Percentiles rank a stretch among this genome's conserved stretches.
phyloP scores from a whole-genome alignment of 306 rosid genomes.

The Casuarina glauca region DNA sequence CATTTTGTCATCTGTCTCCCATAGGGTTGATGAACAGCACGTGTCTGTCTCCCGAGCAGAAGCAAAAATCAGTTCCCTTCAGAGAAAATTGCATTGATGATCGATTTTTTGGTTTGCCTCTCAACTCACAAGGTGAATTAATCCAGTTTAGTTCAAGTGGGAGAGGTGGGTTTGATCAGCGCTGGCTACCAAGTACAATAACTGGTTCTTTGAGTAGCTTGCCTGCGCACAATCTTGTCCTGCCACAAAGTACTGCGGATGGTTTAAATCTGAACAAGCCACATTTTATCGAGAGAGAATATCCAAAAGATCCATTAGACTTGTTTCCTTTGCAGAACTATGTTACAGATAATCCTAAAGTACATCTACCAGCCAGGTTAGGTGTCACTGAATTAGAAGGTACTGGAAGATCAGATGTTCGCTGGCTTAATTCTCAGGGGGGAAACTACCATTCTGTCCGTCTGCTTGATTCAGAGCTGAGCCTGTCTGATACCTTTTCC shows the following conservation, averaged over 20 bases:
- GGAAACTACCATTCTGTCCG: constrained; percentile 37
- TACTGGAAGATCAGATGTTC: constrained; percentile 49
- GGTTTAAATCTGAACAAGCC: constrained; percentile 37
- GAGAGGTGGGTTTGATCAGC: constrained; percentile 41
- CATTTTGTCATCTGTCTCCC: constrained; percentile 35
- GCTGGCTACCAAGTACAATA: constrained; percentile 38
- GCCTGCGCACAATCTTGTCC: constrained; percentile 35
- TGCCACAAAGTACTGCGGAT: constrained; percentile 42
- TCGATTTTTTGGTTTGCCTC: constrained; percentile 73
- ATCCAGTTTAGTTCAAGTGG: constrained; percentile 69
- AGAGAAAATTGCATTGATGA: constrained; percentile 46
- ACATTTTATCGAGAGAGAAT: constrained; percentile 48
- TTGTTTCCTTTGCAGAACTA: constrained; percentile 45
- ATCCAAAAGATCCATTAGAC: constrained; percentile 41
- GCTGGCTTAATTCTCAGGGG: constrained; percentile 41
- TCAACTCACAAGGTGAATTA: constrained; percentile 89
- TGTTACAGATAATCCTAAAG: constrained; percentile 25
- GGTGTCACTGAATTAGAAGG: constrained; percentile 50
- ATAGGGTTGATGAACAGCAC: constrained; percentile 44
- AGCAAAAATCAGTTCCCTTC: constrained; percentile 37
- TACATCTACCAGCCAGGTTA: constrained; percentile 57
- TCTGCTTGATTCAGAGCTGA: constrained; percentile 46
- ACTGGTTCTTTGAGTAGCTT: constrained; percentile 45
- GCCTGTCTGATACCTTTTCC: constrained; percentile 30
- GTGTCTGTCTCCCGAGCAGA: constrained; percentile 44